A percentile compares a stretch with the other conserved stretches of the same genome.
These are phyloP conservation scores for Carpinus viminea DNA, from an alignment of 306 rosid species.

Conservation along the genomic window DNA sequence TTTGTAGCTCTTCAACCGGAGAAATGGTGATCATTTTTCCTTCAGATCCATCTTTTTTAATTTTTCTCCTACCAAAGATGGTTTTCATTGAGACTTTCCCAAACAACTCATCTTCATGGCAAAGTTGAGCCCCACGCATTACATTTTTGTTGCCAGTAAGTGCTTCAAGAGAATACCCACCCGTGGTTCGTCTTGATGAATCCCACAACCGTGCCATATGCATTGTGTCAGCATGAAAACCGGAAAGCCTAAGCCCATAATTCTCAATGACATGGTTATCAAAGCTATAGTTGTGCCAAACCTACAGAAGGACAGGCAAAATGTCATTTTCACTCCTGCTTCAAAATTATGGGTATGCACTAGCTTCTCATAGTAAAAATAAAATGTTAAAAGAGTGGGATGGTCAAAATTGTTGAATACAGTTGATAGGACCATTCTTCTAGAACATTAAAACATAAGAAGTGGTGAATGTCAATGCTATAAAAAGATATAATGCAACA, in stretches of 20 bases:
- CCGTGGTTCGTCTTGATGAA: constrained; percentile 76
- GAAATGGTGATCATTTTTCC: constrained; percentile 63
- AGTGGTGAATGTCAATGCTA: background rate
- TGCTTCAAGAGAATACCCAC: constrained; percentile 97
- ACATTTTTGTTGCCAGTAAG: constrained; percentile 66
- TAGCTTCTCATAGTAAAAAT: background rate
- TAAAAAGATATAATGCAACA: constrained; percentile 6
- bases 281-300: constrained; percentile 98
- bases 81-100: constrained; percentile 65
- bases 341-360: background rate
- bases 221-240: constrained; percentile 98
- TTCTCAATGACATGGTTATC: constrained; percentile 90
- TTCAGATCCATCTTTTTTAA: constrained; percentile 52
- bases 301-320: constrained; percentile 51
- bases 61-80: constrained; percentile 57
- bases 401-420: background rate
- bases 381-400: background rate
- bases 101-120: constrained; percentile 38
- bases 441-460: background rate
- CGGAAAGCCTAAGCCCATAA: constrained; percentile 84
- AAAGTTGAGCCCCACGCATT: constrained; percentile 57
- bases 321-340: constrained; percentile 28
- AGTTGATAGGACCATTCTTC: background rate
- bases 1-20: constrained; percentile 91
- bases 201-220: constrained; percentile 99